Conservation (phyloP, 164 flowering plant genomes). For the Magnolia kwangsiensis region DNA sequence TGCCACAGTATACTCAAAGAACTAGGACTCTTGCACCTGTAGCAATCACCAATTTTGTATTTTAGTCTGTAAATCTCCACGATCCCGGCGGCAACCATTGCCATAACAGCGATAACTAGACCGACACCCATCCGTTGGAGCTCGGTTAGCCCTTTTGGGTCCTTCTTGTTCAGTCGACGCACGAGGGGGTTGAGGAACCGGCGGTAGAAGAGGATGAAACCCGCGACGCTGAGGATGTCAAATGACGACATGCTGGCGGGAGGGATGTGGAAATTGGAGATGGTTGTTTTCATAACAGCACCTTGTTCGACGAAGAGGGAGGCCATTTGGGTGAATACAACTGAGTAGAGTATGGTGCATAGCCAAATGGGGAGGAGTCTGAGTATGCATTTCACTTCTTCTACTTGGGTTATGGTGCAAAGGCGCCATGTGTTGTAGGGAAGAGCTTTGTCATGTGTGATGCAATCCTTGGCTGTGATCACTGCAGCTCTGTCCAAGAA, state of each 20-base stretch:
- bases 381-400: constrained; percentile 87
- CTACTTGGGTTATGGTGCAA: constrained; percentile 79
- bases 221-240: constrained; percentile 77
- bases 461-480: constrained; percentile 40
- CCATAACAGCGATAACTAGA: constrained; percentile 62
- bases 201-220: constrained; percentile 62
- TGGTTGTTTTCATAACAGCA: constrained; percentile 66
- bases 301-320: constrained; percentile 94
- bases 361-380: constrained; percentile 85
- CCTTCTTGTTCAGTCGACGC: constrained; percentile 35
- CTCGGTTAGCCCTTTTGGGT: constrained; percentile 55
- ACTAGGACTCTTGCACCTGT: constrained; percentile 61
- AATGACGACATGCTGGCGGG: constrained; percentile 94
- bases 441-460: constrained; percentile 14
- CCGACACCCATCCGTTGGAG: constrained; percentile 91
- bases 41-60: constrained; percentile 49
- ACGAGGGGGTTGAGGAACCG: constrained; percentile 58
- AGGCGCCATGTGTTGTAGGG: constrained; percentile 54
- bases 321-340: constrained; percentile 89
- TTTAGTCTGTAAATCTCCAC: constrained; percentile 73
- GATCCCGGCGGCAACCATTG: constrained; percentile 77
- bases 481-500: constrained; percentile 79
- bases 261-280: constrained; percentile 59
- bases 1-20: constrained; percentile 88
- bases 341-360: constrained; percentile 85